Percentiles rank a stretch among this genome's conserved stretches.
These are phyloP conservation scores for Gracilaria gracilis DNA, from an alignment of 23 red algal species.

Conservation along the genomic window DNA sequence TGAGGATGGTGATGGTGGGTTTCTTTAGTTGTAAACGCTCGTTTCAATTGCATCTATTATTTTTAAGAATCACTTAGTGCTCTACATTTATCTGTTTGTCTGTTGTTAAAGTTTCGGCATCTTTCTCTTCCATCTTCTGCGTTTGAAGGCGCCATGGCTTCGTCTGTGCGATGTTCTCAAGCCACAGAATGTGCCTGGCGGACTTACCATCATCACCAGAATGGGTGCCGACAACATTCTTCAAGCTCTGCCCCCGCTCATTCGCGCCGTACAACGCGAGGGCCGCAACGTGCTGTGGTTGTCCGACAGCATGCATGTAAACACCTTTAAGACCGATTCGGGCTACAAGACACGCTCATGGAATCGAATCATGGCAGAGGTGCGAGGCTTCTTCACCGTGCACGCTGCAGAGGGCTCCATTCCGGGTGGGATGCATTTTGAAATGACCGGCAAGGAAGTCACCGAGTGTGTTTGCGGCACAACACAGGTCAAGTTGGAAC, in stretches of 20 bases:
- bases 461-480: slow-evolving; percentile 97
- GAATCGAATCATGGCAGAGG: slow-evolving; percentile 87
- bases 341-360: slow-evolving; percentile 96
- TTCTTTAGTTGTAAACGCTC: no score
- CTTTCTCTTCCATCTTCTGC: no score
- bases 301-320: slow-evolving; percentile 98
- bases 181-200: slow-evolving; percentile 93
- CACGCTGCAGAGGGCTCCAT: slow-evolving; percentile 85
- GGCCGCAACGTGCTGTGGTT: slow-evolving; percentile 89
- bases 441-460: slow-evolving; percentile 99
- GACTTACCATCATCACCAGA: slow-evolving; percentile 93
- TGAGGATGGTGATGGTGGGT: no score
- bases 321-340: slow-evolving; percentile 83
- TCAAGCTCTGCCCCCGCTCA: slow-evolving; percentile 82
- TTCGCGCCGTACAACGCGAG: slow-evolving; percentile 78
- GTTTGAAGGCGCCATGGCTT: no score
- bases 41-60: no score
- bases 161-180: slow-evolving; percentile 91
- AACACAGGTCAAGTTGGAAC: slow-evolving; percentile 71
- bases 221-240: slow-evolving; percentile 94
- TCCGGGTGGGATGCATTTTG: slow-evolving; percentile 95
- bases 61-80: no score
- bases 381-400: slow-evolving; percentile 93
- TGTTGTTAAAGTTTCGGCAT: no score
- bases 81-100: no score